These are phyloP conservation scores for Pichia cabralensis DNA, from an alignment of 805 yeast genomes.

Conservation along the genomic window DNA sequence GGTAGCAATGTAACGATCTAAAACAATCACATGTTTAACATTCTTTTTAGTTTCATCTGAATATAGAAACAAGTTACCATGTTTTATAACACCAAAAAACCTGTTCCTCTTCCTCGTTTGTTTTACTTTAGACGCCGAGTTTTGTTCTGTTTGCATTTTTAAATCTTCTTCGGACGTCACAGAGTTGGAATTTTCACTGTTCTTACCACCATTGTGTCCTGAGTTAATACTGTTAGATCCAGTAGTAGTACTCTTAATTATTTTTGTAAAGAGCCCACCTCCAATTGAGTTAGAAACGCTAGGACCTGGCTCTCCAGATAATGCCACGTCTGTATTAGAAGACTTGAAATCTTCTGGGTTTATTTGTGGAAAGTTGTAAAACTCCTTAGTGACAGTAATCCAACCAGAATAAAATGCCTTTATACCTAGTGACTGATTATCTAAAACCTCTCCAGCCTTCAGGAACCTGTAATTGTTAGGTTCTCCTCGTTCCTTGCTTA, in stretches of 20 bases:
- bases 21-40: conserved; percentile 69
- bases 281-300: no score
- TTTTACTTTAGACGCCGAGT: conserved; percentile 30
- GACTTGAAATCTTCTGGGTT: conserved; percentile 19
- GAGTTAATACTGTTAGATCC: no score
- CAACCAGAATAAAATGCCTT: conserved; percentile 62
- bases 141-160: conserved; percentile 14
- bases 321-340: conserved; percentile 3
- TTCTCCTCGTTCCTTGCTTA: conserved; percentile 16
- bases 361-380: conserved; percentile 41
- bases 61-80: conserved; percentile 83
- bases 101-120: conserved; percentile 43
- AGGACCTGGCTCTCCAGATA: no score
- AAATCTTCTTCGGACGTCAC: conserved; percentile 1
- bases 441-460: conserved; percentile 59
- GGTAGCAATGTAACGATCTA: conserved; percentile 59
- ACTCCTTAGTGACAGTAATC: conserved; percentile 78
- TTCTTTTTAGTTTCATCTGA: conserved; percentile 55
- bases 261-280: not conserved
- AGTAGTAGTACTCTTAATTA: not conserved
- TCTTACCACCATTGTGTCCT: conserved; percentile 3
- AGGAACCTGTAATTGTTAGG: conserved; percentile 25
- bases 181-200: not conserved
- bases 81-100: conserved; percentile 65
- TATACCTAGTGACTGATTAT: conserved; percentile 48